These are phyloP conservation scores for Podospora comata DNA, from an alignment of 495 filamentous ascomycete genomes.

Conservation along the genomic window DNA sequence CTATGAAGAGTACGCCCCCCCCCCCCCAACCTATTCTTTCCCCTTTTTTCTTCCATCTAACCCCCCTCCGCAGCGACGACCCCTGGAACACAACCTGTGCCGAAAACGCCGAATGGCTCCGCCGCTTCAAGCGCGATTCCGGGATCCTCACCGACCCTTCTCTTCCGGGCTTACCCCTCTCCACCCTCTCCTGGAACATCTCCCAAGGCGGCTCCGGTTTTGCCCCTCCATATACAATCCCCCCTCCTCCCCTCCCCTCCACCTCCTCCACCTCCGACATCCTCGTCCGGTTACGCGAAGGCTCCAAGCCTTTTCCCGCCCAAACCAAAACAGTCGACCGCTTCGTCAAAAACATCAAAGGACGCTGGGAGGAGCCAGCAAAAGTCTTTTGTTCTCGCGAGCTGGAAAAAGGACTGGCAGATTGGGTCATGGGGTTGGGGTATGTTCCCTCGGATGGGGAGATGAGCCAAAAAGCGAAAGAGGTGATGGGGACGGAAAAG, in stretches of 20 bases:
- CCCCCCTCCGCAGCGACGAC: slow-evolving; percentile 50
- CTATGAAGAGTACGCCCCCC: slow-evolving; percentile 48
- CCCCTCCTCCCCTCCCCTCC: slow-evolving; percentile 28
- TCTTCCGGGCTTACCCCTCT: slow-evolving; percentile 44
- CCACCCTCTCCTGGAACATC: slow-evolving; percentile 35
- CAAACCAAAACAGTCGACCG: slow-evolving; percentile 38
- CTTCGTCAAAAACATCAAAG: slow-evolving; percentile 36
- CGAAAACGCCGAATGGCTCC: slow-evolving; percentile 69
- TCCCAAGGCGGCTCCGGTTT: slow-evolving; percentile 47
- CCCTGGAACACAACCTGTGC: slow-evolving; percentile 73
- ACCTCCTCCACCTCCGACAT: slow-evolving; percentile 9
- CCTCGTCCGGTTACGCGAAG: slow-evolving; percentile 31
- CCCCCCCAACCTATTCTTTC: background rate
- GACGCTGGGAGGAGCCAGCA: slow-evolving; percentile 39
- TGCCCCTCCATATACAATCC: slow-evolving; percentile 42
- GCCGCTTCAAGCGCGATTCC: slow-evolving; percentile 62
- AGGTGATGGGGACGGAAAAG: slow-evolving; percentile 38
- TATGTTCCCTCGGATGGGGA: slow-evolving; percentile 42
- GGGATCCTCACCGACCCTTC: slow-evolving; percentile 46
- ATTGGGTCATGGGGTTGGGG: slow-evolving; percentile 34
- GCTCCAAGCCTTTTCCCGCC: slow-evolving; percentile 36
- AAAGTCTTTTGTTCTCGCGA: slow-evolving; percentile 53
- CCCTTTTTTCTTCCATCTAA: background rate
- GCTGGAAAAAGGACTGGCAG: slow-evolving; percentile 45
- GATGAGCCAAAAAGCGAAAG: slow-evolving; percentile 40